phyloP scores from a whole-genome alignment of 345 rosid species.

The Salix suchowensis region DNA sequence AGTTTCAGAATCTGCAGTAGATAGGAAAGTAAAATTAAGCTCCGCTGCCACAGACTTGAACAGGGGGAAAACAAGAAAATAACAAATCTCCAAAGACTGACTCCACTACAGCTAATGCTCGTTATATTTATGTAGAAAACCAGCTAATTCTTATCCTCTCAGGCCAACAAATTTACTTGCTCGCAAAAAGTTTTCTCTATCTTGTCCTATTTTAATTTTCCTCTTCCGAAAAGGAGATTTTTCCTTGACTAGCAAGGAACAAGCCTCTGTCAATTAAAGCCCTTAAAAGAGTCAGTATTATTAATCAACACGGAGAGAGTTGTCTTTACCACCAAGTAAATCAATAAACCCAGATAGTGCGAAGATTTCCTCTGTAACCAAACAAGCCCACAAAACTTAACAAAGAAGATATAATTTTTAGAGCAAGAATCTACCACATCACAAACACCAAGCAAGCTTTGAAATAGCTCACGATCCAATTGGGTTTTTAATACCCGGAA shows the following conservation, averaged over 20 bases:
- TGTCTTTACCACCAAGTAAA: not conserved
- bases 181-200: not conserved
- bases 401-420: not conserved
- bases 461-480: not conserved
- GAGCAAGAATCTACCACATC: not conserved
- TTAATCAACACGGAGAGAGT: not conserved
- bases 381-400: not conserved
- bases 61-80: not conserved
- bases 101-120: not conserved
- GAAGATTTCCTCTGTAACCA: not conserved
- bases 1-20: conserved; percentile 4
- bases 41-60: no score
- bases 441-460: not conserved
- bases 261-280: not conserved
- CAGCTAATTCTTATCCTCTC: not conserved
- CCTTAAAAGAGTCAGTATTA: not conserved
- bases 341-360: not conserved
- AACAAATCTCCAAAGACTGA: not conserved
- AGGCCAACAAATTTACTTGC: not conserved
- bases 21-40: not conserved
- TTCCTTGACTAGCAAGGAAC: not conserved
- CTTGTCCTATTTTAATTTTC: not conserved
- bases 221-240: not conserved
- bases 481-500: not conserved
- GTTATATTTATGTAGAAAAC: not conserved